phyloP scores from a whole-genome alignment of 2,329 filamentous ascomycete genomes.

The Bimuria novae-zelandiae region DNA sequence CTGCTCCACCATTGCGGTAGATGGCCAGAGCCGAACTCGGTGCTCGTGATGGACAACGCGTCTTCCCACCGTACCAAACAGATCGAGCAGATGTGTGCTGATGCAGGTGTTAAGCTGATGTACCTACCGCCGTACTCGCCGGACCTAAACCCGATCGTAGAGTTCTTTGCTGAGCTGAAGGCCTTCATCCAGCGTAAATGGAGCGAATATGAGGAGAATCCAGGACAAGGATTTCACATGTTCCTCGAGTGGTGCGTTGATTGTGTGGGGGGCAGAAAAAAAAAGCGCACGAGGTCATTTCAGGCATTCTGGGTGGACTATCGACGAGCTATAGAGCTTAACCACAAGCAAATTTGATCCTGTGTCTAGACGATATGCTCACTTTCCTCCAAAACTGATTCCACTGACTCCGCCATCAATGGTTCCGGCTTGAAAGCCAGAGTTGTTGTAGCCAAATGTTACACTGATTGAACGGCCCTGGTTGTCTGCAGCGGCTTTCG shows the following conservation, averaged over 20 bases:
- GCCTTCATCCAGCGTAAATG: conserved; percentile 38
- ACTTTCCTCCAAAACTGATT: no score
- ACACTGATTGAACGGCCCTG: no score
- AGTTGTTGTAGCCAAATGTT: no score
- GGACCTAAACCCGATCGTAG: conserved; percentile 45
- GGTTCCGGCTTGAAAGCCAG: no score
- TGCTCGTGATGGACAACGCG: conserved; percentile 46
- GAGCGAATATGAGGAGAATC: conserved; percentile 15
- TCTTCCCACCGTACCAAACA: conserved; percentile 36
- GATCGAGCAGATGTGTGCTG: conserved; percentile 36
- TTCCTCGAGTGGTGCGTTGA: conserved; percentile 34
- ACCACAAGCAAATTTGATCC: no score
- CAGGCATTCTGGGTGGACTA: no score
- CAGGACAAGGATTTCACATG: conserved; percentile 21
- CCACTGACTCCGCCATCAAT: no score
- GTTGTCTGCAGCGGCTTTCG: no score
- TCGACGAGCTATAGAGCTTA: no score
- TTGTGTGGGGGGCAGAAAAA: no score
- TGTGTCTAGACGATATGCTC: no score
- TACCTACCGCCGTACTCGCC: conserved; percentile 46
- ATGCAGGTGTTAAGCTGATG: conserved; percentile 38
- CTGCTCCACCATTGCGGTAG: conserved; percentile 38
- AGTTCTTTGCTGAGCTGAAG: conserved; percentile 46
- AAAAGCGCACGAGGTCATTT: no score
- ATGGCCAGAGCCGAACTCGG: conserved; percentile 42